phyloP scores from a whole-genome alignment of 345 rosid species.

The Eutrema heterophyllum region DNA sequence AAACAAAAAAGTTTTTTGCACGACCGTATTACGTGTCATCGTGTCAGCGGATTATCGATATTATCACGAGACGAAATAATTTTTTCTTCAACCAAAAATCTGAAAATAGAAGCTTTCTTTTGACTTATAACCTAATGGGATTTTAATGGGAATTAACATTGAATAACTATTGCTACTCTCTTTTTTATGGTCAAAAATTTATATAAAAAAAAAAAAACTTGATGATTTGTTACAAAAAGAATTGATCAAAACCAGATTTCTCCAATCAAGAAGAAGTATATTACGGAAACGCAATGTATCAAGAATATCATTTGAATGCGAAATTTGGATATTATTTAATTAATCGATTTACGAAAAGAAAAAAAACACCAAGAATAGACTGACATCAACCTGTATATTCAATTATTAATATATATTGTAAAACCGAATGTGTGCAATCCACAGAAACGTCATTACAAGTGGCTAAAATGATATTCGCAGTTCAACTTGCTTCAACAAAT shows the following conservation, averaged over 20 bases:
- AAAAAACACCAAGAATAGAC: neutral
- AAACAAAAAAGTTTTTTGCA: neutral
- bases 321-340: neutral
- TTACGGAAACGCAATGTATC: too few species aligned
- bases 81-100: neutral
- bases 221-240: too few species aligned
- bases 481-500: constrained; percentile 17
- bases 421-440: neutral
- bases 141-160: neutral
- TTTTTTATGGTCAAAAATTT: too few species aligned
- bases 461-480: neutral
- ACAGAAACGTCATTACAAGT: neutral
- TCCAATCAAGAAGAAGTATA: too few species aligned
- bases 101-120: neutral
- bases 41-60: neutral
- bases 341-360: too few species aligned
- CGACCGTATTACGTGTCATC: constrained; percentile 30
- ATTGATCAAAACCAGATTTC: too few species aligned
- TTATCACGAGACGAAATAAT: neutral
- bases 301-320: too few species aligned
- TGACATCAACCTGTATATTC: neutral
- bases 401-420: neutral
- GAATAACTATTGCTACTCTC: neutral
- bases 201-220: too few species aligned
- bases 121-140: neutral